Base-by-base conservation (phyloP, 331 rosid genomes). In the Ulmus americana region DNA sequence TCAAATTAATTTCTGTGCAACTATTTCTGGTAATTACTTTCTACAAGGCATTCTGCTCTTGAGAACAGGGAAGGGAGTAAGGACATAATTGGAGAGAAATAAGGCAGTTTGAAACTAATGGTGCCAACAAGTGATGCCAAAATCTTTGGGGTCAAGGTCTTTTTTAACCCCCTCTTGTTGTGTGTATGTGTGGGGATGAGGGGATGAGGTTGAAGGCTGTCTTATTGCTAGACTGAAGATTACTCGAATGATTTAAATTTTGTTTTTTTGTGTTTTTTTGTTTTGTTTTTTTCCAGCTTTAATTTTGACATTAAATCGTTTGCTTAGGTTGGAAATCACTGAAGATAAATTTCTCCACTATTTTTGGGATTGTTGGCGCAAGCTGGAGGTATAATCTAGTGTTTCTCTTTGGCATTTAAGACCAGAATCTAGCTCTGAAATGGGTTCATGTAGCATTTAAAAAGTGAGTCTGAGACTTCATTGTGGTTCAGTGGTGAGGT, bases 301-400 rank as follows among this genome's bases (percentile, higher is more conserved):
- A 47, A 22, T 8, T 12, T 22, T 63, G 11, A 49, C 44, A 45
- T 6, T 61, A 22, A 45, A 11, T 22, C 35, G 6, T 63, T 20
- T 45, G 55, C 18, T 47, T 63, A 63, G 68, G 68, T 63, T 63
- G 55, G 68, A 63, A 47, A 47, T 63, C 14, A 63, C 55, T 5
- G 28, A 63, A 38, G 68, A 63, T 11, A 63, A 6, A 8, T 63
- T 63, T 63, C 68, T 63, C 20, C 68, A 12, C 20, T 28, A 63
- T 28, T 63, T 63, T 63, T 63, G 68, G 68, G 68, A 63, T 45
- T 63, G 68, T 12, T 63, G 68, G 68, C 68, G 48, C 45, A 63
- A 63, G 18, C 68, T 63, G 18, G 56, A 63, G 68, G 68, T 63
- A 63, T 15, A 13, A 63, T 20, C 6, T 12, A 10, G 28, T 45